Percentiles rank a stretch among this genome's conserved stretches.
phyloP scores from a whole-genome alignment of 768 basidiomycete genomes.

The Calocybe cyanea region DNA sequence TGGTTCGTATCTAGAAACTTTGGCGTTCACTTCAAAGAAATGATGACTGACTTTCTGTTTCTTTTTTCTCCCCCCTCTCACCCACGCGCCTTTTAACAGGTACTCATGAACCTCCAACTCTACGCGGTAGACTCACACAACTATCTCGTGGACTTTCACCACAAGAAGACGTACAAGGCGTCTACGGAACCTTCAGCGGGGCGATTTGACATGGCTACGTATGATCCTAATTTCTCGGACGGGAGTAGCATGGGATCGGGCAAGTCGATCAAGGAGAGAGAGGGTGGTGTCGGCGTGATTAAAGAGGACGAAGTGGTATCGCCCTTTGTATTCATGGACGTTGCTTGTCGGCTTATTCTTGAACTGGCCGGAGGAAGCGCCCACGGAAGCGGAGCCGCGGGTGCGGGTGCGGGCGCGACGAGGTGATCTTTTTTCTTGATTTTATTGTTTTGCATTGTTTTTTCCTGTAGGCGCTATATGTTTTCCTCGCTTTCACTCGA shows the following conservation, averaged over 20 bases:
- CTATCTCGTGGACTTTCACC: slow-evolving; percentile 97
- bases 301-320: slow-evolving; percentile 56
- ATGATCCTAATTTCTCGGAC: slow-evolving; percentile 45
- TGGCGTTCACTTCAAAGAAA: no score
- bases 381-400: no score
- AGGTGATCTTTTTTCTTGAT: no score
- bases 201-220: slow-evolving; percentile 63
- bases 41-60: slow-evolving; percentile 24
- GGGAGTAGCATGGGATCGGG: slow-evolving; percentile 50
- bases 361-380: slow-evolving; percentile 74
- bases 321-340: slow-evolving; percentile 96
- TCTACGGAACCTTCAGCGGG: slow-evolving; percentile 63
- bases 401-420: no score
- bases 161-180: slow-evolving; percentile 90
- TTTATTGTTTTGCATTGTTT: no score
- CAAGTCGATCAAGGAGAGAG: slow-evolving; percentile 53
- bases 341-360: slow-evolving; percentile 89
- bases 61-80: neutral
- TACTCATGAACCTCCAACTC: slow-evolving; percentile 95
- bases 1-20: slow-evolving; percentile 64
- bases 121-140: slow-evolving; percentile 96
- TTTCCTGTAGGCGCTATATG: no score
- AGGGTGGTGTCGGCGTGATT: slow-evolving; percentile 23
- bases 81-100: slow-evolving; percentile 37
- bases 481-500: no score